These are phyloP conservation scores for Pisolithus marmoratus DNA, from an alignment of 768 basidiomycete genomes.

Conservation along the genomic window DNA sequence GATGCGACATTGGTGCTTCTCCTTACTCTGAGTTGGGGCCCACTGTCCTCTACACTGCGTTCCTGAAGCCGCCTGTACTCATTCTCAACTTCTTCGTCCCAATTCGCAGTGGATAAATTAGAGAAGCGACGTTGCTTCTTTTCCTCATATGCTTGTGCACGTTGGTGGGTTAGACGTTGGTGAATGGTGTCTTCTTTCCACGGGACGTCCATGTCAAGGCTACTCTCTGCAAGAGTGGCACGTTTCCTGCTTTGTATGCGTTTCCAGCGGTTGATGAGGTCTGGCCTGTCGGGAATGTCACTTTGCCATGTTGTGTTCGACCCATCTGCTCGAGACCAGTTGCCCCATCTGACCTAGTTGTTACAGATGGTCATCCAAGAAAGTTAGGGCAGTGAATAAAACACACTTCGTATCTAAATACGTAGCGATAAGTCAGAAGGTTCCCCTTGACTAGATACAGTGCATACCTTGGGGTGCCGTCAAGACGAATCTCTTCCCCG, in stretches of 20 bases:
- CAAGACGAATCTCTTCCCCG: conserved; percentile 27
- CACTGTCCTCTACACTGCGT: conserved; percentile 20
- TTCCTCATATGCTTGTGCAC: conserved; percentile 41
- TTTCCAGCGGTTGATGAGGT: conserved; percentile 31
- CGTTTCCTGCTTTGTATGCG: conserved; percentile 27
- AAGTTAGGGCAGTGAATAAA: background rate
- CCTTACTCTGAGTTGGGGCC: conserved; percentile 17
- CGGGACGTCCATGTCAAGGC: conserved; percentile 33
- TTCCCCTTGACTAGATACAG: background rate
- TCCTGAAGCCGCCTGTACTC: conserved; percentile 17
- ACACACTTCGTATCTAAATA: conserved; percentile 29
- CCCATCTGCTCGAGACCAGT: conserved; percentile 46
- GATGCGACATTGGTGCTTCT: conserved; percentile 9
- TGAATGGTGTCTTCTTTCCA: conserved; percentile 39
- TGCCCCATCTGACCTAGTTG: conserved; percentile 45
- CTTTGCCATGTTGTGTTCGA: conserved; percentile 52
- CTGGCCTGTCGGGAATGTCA: conserved; percentile 12
- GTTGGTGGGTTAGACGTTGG: conserved; percentile 38
- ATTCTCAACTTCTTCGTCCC: conserved; percentile 24
- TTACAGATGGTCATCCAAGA: background rate
- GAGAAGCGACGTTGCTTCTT: conserved; percentile 25
- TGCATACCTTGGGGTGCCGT: conserved; percentile 22
- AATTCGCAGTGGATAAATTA: conserved; percentile 9
- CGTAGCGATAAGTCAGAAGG: conserved; percentile 3
- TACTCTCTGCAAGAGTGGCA: conserved; percentile 19